Evolutionary conservation across 306 rosid genomes (phyloP), one percentile per base, ranked within the genome.

Genomic region (Sicyos baderoa): DNA sequence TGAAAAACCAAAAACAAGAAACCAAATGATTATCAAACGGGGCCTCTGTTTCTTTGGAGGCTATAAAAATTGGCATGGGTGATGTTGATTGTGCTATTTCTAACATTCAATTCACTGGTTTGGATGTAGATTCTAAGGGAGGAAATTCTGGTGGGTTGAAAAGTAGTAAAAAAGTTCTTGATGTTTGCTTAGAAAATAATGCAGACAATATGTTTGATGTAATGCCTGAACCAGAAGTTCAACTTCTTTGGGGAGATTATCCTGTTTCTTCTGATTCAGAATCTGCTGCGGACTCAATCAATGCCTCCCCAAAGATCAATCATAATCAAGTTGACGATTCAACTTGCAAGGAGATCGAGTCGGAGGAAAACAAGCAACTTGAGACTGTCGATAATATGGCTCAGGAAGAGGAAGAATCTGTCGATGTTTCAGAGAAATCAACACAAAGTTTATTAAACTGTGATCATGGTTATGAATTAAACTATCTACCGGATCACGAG

Each of bases 401-500:
- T 23, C 44, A 32, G 59, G 21, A 44, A 44, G 70, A 65, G 54
- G 54, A 65, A 64, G 70, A 44, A 65, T 21, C 27, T 21, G 48
- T 68, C 11, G 35, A 66, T 14, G 45, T 4, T 53, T 12, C 25
- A 57, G 64, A 68, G 71, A 76, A 72, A 71, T 21, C 14, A 47
- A 54, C 12, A 75, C 79, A 77, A 16, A 70, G 15, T 35, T 73
- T 76, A 68, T 75, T 66, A 6, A 76, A 75, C 37, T 59, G 25
- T 50, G 87, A 80, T 12, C 79, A 78, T 15, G 53, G 71, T 14
- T 21, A 74, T 29, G 90, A 83, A 18, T 71, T 53, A 40, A 86
- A 77, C 48, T 73, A 77, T 40, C 76, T 72, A 58, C 80, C 89
- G 84, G 93, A 92, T 73, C 93, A 89, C 45, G 89, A 82, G 22